Percentiles rank a stretch among this genome's conserved stretches.
Conservation (phyloP, 176 grass and related monocot species). For the Urochloa ruziziensis region DNA sequence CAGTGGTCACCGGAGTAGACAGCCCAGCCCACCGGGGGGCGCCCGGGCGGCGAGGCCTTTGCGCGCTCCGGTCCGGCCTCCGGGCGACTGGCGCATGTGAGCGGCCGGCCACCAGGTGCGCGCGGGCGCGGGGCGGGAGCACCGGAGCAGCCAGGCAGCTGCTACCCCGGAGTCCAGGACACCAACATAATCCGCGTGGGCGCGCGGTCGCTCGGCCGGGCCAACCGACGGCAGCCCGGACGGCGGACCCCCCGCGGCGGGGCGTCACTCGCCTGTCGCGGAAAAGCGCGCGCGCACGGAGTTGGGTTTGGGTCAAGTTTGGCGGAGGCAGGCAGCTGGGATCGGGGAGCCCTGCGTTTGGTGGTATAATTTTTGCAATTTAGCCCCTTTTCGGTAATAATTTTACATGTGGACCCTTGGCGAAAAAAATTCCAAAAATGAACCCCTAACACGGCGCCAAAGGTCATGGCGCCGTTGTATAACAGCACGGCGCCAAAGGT, state of each 20-base stretch:
- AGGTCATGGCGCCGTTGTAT: no score
- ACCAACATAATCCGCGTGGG: background rate
- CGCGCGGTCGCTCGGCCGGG: background rate
- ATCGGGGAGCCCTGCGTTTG: background rate
- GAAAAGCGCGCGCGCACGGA: background rate
- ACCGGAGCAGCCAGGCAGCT: no score
- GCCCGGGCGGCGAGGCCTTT: background rate
- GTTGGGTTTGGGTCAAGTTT: conserved; percentile 1
- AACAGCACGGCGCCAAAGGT: no score
- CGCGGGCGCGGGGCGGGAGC: background rate
- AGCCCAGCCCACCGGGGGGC: background rate
- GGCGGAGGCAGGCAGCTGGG: background rate
- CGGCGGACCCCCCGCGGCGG: no score
- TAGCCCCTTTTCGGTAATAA: no score
- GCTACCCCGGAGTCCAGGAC: no score
- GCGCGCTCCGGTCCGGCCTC: background rate
- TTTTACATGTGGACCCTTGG: no score
- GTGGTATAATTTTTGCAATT: no score
- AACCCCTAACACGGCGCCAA: no score
- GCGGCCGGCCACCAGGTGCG: background rate
- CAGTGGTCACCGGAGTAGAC: background rate
- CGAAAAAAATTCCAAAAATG: no score
- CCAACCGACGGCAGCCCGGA: conserved; percentile 23
- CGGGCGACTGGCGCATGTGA: background rate
- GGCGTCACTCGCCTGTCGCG: background rate